These are phyloP conservation scores for Phialophora tarda DNA, from an alignment of 2,329 filamentous ascomycete genomes.

Conservation along the genomic window DNA sequence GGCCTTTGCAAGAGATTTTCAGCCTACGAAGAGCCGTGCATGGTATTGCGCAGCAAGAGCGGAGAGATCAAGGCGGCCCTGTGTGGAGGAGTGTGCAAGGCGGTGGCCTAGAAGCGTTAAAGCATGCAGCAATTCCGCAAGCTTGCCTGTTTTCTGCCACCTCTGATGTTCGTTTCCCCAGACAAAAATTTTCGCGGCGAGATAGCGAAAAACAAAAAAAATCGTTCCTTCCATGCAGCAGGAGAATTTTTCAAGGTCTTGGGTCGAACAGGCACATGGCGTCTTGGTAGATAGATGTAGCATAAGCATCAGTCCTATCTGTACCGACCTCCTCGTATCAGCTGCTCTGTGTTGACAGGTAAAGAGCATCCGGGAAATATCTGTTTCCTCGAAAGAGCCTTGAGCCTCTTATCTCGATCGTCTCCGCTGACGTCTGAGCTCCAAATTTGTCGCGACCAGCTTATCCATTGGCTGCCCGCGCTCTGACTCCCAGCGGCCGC, in stretches of 20 bases:
- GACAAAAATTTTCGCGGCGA: conserved; percentile 25
- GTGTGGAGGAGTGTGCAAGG: conserved; percentile 11
- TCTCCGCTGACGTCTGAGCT: conserved; percentile 23
- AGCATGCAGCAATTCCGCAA: conserved; percentile 13
- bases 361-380: neutral
- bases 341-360: too few relatives aligned
- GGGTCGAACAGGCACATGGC: neutral
- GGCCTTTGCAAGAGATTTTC: neutral
- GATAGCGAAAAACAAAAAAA: conserved; percentile 20
- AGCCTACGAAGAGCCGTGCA: neutral
- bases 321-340: neutral
- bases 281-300: neutral
- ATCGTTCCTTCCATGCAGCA: conserved; percentile 13
- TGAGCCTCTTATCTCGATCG: conserved; percentile 16
- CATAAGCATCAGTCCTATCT: neutral
- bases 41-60: neutral
- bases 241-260: conserved; percentile 13
- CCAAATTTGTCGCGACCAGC: conserved; percentile 19
- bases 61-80: conserved; percentile 3
- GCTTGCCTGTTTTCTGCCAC: conserved; percentile 20
- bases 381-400: neutral
- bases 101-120: conserved; percentile 25
- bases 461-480: conserved; percentile 36
- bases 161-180: conserved; percentile 23
- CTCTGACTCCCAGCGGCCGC: conserved; percentile 10